Percentiles rank a stretch among this genome's conserved stretches.
These are phyloP conservation scores for Exophiala viscosa DNA, from an alignment of 2,329 filamentous ascomycete species.

Conservation along the genomic window DNA sequence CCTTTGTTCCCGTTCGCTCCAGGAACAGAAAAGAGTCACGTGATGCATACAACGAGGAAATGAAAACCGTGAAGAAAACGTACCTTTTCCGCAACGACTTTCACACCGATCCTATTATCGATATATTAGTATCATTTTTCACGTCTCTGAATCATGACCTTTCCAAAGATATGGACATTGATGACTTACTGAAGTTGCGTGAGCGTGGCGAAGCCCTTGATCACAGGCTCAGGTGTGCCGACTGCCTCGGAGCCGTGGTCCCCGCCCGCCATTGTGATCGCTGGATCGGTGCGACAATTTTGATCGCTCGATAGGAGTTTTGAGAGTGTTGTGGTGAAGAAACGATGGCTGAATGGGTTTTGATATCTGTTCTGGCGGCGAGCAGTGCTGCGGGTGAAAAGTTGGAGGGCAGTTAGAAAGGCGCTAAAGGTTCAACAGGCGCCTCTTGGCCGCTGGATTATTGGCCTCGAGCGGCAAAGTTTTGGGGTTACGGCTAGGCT, in stretches of 20 bases:
- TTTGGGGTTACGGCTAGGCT: too few relatives aligned
- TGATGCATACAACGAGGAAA: slow-evolving; percentile 7
- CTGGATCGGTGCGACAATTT: slow-evolving; percentile 10
- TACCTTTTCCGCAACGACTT: slow-evolving; percentile 67
- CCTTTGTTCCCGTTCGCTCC: neutral
- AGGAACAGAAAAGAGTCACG: slow-evolving; percentile 18
- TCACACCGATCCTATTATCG: slow-evolving; percentile 58
- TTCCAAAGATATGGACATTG: slow-evolving; percentile 6
- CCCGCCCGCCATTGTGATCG: slow-evolving; percentile 50
- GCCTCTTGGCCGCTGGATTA: too few relatives aligned
- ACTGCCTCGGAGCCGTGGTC: slow-evolving; percentile 53
- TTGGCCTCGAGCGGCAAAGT: too few relatives aligned
- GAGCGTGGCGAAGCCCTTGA: slow-evolving; percentile 79
- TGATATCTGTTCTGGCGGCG: neutral
- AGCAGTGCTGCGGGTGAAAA: neutral
- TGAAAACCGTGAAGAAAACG: slow-evolving; percentile 3
- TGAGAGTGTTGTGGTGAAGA: slow-evolving; percentile 6
- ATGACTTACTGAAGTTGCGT: slow-evolving; percentile 70
- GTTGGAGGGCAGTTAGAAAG: neutral
- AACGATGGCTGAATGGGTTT: slow-evolving; percentile 1
- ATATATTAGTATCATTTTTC: slow-evolving; percentile 29
- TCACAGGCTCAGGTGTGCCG: slow-evolving; percentile 56
- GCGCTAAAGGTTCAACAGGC: too few relatives aligned
- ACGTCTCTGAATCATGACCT: slow-evolving; percentile 12
- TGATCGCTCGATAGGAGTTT: slow-evolving; percentile 12